phyloP scores from a whole-genome alignment of 805 yeast species.

The Wickerhamomyces chaumierensis region DNA sequence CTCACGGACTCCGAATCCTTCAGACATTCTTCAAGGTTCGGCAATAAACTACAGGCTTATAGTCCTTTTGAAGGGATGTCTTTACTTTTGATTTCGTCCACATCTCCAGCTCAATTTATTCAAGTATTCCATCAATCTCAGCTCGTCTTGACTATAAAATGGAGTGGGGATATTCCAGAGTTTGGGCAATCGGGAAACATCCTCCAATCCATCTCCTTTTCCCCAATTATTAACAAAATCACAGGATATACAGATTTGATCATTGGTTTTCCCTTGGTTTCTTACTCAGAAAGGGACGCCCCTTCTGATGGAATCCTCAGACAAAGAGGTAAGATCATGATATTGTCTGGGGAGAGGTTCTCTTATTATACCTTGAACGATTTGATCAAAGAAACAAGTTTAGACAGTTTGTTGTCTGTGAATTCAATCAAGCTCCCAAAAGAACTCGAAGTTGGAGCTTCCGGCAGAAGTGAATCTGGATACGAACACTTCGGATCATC shows the following conservation, averaged over 20 bases:
- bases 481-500: background rate
- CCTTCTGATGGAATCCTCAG: slow-evolving; percentile 6
- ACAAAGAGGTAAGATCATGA: slow-evolving; percentile 27
- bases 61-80: slow-evolving; percentile 20
- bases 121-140: slow-evolving; percentile 23
- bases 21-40: slow-evolving; percentile 28
- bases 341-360: slow-evolving; percentile 21
- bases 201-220: slow-evolving; percentile 27
- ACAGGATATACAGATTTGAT: slow-evolving; percentile 32
- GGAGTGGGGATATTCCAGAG: slow-evolving; percentile 14
- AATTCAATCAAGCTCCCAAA: slow-evolving; percentile 10
- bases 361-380: slow-evolving; percentile 4
- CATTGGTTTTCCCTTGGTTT: slow-evolving; percentile 28
- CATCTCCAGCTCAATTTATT: slow-evolving; percentile 20
- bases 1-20: slow-evolving; percentile 1
- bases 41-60: slow-evolving; percentile 25
- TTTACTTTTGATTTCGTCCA: slow-evolving; percentile 41
- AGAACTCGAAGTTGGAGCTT: background rate
- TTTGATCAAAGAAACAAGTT: slow-evolving; percentile 3
- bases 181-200: slow-evolving; percentile 30
- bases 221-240: slow-evolving; percentile 22
- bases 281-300: background rate
- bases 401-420: slow-evolving; percentile 1
- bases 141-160: slow-evolving; percentile 18
- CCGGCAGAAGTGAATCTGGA: background rate